Evolutionary conservation across 2,329 filamentous ascomycete genomes (phyloP).

Genomic region (Dothistroma pini): DNA sequence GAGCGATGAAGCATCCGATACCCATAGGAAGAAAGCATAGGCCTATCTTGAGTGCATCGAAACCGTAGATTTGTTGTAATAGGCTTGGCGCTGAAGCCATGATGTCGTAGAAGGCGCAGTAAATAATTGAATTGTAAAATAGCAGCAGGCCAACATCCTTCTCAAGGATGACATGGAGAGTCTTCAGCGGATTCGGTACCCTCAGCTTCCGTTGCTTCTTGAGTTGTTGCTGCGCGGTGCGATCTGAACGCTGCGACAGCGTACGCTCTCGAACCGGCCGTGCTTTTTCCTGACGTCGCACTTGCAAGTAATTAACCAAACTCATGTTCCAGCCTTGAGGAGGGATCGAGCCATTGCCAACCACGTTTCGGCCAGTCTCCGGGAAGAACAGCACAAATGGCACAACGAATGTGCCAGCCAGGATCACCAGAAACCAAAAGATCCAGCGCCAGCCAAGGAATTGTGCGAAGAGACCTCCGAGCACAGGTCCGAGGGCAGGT

Average conservation of each 20-base stretch:
- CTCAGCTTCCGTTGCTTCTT: slow-evolving; percentile 34
- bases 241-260: slow-evolving; percentile 24
- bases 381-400: slow-evolving; percentile 30
- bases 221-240: slow-evolving; percentile 25
- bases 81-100: slow-evolving; percentile 44
- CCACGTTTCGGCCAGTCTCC: slow-evolving; percentile 41
- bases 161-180: slow-evolving; percentile 38
- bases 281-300: slow-evolving; percentile 9
- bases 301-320: slow-evolving; percentile 27
- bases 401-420: slow-evolving; percentile 33
- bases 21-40: slow-evolving; percentile 35
- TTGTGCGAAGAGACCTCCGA: slow-evolving; percentile 31
- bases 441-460: slow-evolving; percentile 37
- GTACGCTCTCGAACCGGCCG: slow-evolving; percentile 25
- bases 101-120: slow-evolving; percentile 48
- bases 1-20: slow-evolving; percentile 36
- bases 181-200: slow-evolving; percentile 44
- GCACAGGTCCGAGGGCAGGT: slow-evolving; percentile 28
- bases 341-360: slow-evolving; percentile 37
- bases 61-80: slow-evolving; percentile 37
- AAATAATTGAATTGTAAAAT: slow-evolving; percentile 32
- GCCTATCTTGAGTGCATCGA: slow-evolving; percentile 28
- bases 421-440: slow-evolving; percentile 45
- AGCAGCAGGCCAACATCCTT: slow-evolving; percentile 25
- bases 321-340: slow-evolving; percentile 32